phyloP scores from a whole-genome alignment of 148 eudicot genomes.

The Nepenthes mirabilis region DNA sequence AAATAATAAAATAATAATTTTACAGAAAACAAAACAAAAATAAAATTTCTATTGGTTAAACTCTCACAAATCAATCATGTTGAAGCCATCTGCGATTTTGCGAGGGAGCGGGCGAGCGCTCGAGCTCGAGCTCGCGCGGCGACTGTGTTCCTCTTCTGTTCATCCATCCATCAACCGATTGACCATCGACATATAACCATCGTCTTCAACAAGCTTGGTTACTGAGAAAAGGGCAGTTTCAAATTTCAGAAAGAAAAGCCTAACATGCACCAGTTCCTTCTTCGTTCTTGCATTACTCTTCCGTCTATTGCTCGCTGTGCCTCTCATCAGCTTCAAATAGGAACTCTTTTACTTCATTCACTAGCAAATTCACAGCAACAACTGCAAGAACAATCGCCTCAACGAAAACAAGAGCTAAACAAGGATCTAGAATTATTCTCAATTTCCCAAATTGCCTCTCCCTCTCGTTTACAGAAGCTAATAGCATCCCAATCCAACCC shows the following conservation, averaged over 20 bases:
- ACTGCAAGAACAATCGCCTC: neutral
- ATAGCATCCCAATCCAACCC: slow-evolving; percentile 70
- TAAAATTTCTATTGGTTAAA: too few species aligned
- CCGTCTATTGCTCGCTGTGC: neutral
- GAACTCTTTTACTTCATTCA: slow-evolving; percentile 6
- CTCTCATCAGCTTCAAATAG: neutral
- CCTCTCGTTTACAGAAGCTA: slow-evolving; percentile 48
- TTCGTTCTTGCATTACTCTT: slow-evolving; percentile 4
- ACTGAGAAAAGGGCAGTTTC: neutral
- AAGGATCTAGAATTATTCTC: slow-evolving; percentile 14
- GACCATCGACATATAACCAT: too few species aligned
- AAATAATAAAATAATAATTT: too few species aligned
- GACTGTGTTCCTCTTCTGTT: too few species aligned
- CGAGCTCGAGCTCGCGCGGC: too few species aligned
- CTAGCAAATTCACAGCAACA: neutral
- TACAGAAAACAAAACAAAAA: too few species aligned
- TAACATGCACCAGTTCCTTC: neutral
- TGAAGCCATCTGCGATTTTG: too few species aligned
- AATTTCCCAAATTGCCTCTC: slow-evolving; percentile 32
- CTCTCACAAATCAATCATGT: too few species aligned
- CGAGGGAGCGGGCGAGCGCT: too few species aligned
- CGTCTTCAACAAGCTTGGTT: too few species aligned
- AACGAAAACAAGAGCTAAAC: slow-evolving; percentile 7
- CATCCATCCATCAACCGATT: too few species aligned
- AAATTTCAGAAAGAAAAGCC: too few species aligned